Conservation (phyloP, 257 asterid species). For the Oldenlandia corymbosa region DNA sequence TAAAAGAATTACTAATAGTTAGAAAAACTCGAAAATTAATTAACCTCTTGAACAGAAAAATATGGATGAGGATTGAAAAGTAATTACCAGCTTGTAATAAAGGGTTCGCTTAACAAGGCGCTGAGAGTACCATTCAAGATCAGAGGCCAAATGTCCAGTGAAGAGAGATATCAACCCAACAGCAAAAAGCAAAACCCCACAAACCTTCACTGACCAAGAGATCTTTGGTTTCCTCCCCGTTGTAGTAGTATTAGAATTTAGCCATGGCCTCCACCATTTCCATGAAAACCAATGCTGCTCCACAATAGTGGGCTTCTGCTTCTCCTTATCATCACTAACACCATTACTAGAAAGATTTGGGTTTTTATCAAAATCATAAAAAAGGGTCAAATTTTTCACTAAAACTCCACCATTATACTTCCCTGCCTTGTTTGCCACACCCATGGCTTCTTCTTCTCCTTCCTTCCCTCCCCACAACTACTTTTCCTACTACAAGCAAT, state of each 20-base stretch:
- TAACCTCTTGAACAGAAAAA: background rate
- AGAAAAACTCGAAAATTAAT: background rate
- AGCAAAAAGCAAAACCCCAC: conserved; percentile 72
- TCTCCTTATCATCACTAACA: conserved; percentile 30
- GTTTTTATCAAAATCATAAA: too few species aligned
- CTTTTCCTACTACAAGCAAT: conserved; percentile 15
- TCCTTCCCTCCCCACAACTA: conserved; percentile 12
- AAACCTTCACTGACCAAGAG: conserved; percentile 71
- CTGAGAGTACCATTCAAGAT: conserved; percentile 91
- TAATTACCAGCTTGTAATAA: conserved; percentile 50
- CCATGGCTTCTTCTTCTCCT: conserved; percentile 51
- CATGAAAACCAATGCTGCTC: conserved; percentile 27
- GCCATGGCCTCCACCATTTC: conserved; percentile 12
- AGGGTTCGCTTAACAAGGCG: conserved; percentile 54
- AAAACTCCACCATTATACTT: conserved; percentile 42
- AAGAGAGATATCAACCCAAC: conserved; percentile 87
- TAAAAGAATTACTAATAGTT: background rate
- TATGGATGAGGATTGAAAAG: background rate
- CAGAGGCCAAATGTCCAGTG: conserved; percentile 93
- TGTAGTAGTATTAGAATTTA: conserved; percentile 15
- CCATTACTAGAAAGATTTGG: conserved; percentile 19
- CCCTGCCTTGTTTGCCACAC: conserved; percentile 59
- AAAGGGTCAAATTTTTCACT: conserved; percentile 20
- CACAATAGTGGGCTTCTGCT: conserved; percentile 29
- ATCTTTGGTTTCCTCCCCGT: conserved; percentile 42